phyloP scores from a whole-genome alignment of 192 early-diverging fungal species.

The Lobosporangium transversale region DNA sequence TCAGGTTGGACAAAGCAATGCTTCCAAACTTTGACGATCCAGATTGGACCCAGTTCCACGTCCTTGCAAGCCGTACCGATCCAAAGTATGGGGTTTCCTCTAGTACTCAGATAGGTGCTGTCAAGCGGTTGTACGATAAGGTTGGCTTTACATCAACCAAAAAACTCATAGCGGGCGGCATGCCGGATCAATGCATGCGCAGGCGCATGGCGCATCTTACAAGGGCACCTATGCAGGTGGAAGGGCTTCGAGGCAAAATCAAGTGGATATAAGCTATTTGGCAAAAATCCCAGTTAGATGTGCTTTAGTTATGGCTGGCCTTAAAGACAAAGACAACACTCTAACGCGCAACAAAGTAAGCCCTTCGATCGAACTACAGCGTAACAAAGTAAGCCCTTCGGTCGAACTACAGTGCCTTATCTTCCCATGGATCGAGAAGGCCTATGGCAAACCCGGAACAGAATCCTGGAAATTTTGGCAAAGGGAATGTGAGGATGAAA shows the following conservation, averaged over 20 bases:
- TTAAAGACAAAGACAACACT: not conserved
- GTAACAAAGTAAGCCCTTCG: no score
- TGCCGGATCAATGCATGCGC: not conserved
- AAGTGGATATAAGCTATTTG: not conserved
- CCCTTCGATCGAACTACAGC: not conserved
- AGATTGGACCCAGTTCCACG: not conserved
- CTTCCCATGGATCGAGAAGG: not conserved
- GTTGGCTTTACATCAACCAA: not conserved
- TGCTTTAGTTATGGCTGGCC: not conserved
- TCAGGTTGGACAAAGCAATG: not conserved
- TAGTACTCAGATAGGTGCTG: not conserved
- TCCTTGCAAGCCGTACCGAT: not conserved
- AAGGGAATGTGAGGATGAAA: not conserved
- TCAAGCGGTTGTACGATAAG: not conserved
- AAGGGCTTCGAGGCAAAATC: not conserved
- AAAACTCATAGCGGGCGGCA: slow-evolving; percentile 1
- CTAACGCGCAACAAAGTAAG: not conserved
- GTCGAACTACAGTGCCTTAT: no score
- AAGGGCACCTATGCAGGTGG: not conserved
- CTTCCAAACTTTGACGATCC: not conserved
- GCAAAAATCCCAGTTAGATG: not conserved
- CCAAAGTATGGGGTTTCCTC: not conserved
- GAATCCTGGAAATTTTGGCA: not conserved
- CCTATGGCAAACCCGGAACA: not conserved
- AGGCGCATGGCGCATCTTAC: not conserved